Evolutionary conservation across 768 basidiomycete species (phyloP), one percentile per base, ranked within the genome.

Genomic region (Rhodosporidiobolus sp.): DNA sequence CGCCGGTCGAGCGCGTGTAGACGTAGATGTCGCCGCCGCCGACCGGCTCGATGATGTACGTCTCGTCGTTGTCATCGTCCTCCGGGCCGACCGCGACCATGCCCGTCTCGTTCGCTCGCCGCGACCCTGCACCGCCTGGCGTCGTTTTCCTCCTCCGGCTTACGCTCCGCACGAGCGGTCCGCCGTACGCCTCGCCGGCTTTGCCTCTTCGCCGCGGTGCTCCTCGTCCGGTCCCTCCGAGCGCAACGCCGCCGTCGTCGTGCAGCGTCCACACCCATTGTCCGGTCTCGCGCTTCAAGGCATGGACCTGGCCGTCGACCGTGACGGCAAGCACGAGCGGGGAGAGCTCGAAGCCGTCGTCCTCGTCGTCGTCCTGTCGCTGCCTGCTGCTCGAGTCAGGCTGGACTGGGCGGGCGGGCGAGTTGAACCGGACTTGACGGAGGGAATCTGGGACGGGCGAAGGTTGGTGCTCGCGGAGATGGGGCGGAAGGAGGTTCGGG

Each of bases 31-130:
- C 90, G 12, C 95, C 95, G 16, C 55, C 48, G 9, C 90, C 89
- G 83, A 94, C 90, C 0, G 95, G 95, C 79, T 97, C 95, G 63
- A 97, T 90, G 71, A 97, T 89, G 82, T 95, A 98, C 55, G 89
- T 86, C 80, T 92, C 91, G 77, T 87, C 77, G 55, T 77, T 66
- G 20, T 61, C 69, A 24, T 52, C 58, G n/a, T 72, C 74, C n/a
- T 48, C 43, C 1, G 26, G 9, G 1, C 28, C 26, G 86, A 83
- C n/a, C 4, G 17, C 11, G 4, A 46, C 59, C 17, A 63, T 48
- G 20, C 61, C 65, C 54, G 73, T 74, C 52, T 55, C 68, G 61
- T 65, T 70, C 43, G 64, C 11, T 22, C 43, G 17, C 32, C 20
- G 35, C 28, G 86, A 12, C n/a, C n/a, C n/a, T n/a, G n/a, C n/a